Conservation (phyloP, 306 rosid genomes). For the Aeschynomene evenia region DNA sequence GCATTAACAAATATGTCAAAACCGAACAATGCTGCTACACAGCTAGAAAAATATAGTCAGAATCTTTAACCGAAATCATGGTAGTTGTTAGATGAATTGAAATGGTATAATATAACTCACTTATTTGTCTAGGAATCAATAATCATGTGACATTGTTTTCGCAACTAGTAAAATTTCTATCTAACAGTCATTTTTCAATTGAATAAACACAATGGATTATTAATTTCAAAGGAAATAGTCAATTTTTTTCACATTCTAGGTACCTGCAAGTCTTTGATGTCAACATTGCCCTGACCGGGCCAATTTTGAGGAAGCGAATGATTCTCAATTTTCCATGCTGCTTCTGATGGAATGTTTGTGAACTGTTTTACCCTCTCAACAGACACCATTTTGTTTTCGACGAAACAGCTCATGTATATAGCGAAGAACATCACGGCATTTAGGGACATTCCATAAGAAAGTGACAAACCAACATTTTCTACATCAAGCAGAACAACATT, state of each 20-base stretch:
- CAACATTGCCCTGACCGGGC: constrained; percentile 84
- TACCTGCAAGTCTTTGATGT: constrained; percentile 79
- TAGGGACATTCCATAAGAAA: constrained; percentile 85
- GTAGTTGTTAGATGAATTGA: no score
- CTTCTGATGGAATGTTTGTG: constrained; percentile 75
- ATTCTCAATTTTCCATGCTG: constrained; percentile 67
- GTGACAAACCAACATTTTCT: constrained; percentile 89
- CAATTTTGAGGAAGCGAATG: constrained; percentile 71
- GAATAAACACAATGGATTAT: not conserved
- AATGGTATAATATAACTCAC: no score
- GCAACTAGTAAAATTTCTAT: no score
- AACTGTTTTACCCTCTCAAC: constrained; percentile 92
- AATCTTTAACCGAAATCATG: no score
- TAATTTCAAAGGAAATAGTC: not conserved
- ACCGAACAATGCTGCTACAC: not conserved
- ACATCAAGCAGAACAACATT: constrained; percentile 24
- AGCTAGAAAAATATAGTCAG: no score
- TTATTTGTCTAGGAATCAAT: no score
- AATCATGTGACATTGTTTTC: no score
- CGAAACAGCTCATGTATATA: constrained; percentile 79
- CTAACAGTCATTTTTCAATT: not conserved
- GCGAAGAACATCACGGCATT: constrained; percentile 75
- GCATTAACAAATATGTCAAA: not conserved
- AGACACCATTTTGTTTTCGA: constrained; percentile 96
- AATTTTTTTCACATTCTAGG: constrained; percentile 4